Evolutionary conservation across 2,329 filamentous ascomycete species (phyloP).

Genomic region (Fusarium sp.): DNA sequence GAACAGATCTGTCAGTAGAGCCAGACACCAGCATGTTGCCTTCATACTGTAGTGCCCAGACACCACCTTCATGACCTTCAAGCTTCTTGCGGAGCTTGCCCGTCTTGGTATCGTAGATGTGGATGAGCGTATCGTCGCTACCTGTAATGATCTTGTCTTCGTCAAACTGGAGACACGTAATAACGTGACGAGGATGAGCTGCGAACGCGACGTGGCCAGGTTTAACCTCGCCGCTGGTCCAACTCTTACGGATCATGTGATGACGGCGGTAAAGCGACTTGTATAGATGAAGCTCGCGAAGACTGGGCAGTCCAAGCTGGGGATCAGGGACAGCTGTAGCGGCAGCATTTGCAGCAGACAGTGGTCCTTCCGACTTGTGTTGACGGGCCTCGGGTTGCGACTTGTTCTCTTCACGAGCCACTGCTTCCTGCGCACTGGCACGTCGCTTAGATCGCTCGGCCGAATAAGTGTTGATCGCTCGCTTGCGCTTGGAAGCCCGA

Average conservation of each 20-base stretch:
- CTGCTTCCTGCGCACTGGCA: conserved; percentile 58
- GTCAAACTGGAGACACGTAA: conserved; percentile 97
- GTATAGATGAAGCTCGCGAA: conserved; percentile 89
- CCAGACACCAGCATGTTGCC: conserved; percentile 95
- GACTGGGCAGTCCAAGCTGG: conserved; percentile 77
- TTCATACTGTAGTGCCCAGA: conserved; percentile 97
- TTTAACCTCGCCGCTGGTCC: conserved; percentile 87
- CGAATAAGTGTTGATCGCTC: conserved; percentile 56
- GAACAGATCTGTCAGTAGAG: conserved; percentile 95
- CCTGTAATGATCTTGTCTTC: conserved; percentile 98
- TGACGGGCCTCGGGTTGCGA: conserved; percentile 53
- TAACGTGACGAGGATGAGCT: conserved; percentile 95
- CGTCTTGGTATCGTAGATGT: conserved; percentile 97
- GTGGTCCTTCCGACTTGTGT: conserved; percentile 80
- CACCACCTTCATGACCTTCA: conserved; percentile 93
- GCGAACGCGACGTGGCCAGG: conserved; percentile 94
- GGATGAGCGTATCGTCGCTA: conserved; percentile 96
- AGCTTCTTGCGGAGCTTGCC: conserved; percentile 85
- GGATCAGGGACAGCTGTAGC: conserved; percentile 83
- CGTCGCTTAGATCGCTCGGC: conserved; percentile 65
- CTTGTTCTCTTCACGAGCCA: conserved; percentile 53
- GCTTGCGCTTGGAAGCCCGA: conserved; percentile 66
- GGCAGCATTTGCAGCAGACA: conserved; percentile 88
- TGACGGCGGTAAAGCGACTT: conserved; percentile 96
- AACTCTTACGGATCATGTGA: conserved; percentile 87